These are phyloP conservation scores for Aureobasidium sp. DNA, from an alignment of 2,329 filamentous ascomycete species.

Conservation along the genomic window DNA sequence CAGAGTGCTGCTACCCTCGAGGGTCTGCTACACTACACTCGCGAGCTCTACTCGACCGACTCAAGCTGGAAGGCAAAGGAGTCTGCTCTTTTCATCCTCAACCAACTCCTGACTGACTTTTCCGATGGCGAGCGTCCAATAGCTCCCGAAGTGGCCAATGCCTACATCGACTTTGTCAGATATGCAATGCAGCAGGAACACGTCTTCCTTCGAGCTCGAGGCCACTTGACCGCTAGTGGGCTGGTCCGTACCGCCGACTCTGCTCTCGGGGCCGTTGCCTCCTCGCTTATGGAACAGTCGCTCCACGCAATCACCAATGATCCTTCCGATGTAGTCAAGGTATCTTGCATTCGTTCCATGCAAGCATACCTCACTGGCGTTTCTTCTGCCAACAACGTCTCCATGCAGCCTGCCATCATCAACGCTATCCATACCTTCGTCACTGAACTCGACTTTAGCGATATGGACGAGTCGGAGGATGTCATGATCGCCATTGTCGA, in stretches of 20 bases:
- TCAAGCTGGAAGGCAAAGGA: conserved; percentile 64
- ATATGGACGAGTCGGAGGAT: conserved; percentile 84
- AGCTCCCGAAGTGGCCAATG: conserved; percentile 59
- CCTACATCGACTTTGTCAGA: conserved; percentile 73
- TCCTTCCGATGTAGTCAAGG: conserved; percentile 79
- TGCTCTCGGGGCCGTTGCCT: conserved; percentile 48
- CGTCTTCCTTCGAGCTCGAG: conserved; percentile 74
- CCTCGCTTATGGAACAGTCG: conserved; percentile 61
- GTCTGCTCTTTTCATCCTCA: conserved; percentile 75
- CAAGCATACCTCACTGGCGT: conserved; percentile 59
- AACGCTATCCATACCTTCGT: conserved; percentile 64
- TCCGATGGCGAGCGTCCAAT: conserved; percentile 68
- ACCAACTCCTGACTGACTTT: conserved; percentile 77
- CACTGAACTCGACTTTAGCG: conserved; percentile 68
- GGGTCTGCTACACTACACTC: conserved; percentile 70
- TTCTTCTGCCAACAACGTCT: conserved; percentile 43
- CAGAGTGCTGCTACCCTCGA: conserved; percentile 68
- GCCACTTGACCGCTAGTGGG: conserved; percentile 77
- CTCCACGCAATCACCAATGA: conserved; percentile 70
- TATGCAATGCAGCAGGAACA: conserved; percentile 66
- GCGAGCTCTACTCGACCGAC: conserved; percentile 58
- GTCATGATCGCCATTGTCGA: conserved; percentile 85
- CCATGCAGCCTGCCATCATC: conserved; percentile 56
- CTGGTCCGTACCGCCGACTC: conserved; percentile 63
- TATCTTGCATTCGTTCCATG: conserved; percentile 80